phyloP scores from a whole-genome alignment of 164 flowering plant species.

The Pachysandra terminalis region DNA sequence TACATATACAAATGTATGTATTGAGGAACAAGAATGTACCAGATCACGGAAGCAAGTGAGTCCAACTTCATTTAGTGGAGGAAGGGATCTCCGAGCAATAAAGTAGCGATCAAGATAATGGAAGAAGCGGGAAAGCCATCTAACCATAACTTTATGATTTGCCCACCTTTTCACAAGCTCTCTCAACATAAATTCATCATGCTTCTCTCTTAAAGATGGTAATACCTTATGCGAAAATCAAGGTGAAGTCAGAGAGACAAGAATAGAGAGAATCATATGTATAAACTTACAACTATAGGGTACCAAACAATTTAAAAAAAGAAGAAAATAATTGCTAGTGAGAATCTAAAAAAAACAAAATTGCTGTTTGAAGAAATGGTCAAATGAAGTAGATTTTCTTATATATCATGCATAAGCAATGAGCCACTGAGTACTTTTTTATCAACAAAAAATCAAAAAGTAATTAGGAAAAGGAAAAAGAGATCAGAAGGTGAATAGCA shows the following conservation, averaged over 20 bases:
- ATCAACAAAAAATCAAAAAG: too few species aligned
- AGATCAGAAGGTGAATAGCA: too few species aligned
- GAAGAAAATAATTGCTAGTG: neutral
- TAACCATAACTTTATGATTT: slow-evolving; percentile 92
- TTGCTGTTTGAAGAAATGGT: too few species aligned
- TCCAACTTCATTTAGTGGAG: slow-evolving; percentile 89
- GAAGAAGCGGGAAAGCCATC: slow-evolving; percentile 96
- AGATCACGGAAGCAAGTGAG: slow-evolving; percentile 82
- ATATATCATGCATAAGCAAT: too few species aligned
- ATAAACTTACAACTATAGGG: too few species aligned
- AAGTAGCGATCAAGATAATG: slow-evolving; percentile 87
- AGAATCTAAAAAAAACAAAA: neutral
- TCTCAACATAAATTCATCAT: slow-evolving; percentile 91
- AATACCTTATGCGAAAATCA: slow-evolving; percentile 46
- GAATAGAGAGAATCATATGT: neutral
- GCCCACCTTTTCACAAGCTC: slow-evolving; percentile 95
- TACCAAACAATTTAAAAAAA: neutral
- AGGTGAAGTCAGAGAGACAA: neutral
- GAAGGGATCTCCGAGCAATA: slow-evolving; percentile 83
- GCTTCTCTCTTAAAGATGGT: slow-evolving; percentile 87
- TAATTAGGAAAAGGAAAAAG: too few species aligned
- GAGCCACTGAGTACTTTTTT: too few species aligned
- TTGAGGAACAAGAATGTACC: slow-evolving; percentile 34
- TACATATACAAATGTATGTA: too few species aligned
- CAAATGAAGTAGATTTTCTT: too few species aligned